These are phyloP conservation scores for Nasturtium officinale DNA, from an alignment of 345 rosid species.

Conservation along the genomic window DNA sequence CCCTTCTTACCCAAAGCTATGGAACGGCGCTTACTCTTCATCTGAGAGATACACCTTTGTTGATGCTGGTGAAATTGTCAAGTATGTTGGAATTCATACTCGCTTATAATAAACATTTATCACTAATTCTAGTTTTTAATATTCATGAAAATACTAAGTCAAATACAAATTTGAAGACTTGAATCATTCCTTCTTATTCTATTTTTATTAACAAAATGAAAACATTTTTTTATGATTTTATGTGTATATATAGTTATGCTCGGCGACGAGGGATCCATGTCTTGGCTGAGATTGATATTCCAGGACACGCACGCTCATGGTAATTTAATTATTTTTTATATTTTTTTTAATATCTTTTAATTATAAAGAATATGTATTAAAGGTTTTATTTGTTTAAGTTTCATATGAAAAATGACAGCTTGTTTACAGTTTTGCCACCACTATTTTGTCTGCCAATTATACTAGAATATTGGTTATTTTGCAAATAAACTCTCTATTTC, in stretches of 20 bases:
- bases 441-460: neutral
- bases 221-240: neutral
- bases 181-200: neutral
- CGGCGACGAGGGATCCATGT: conserved; percentile 60
- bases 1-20: conserved; percentile 74
- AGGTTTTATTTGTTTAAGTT: neutral
- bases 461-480: neutral
- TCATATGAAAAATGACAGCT: no score
- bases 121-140: neutral
- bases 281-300: conserved; percentile 76
- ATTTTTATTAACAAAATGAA: neutral
- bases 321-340: conserved; percentile 8
- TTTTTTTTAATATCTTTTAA: neutral
- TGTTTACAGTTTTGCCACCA: neutral
- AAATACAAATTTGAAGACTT: neutral
- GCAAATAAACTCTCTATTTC: neutral
- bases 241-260: conserved; percentile 55
- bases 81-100: conserved; percentile 13
- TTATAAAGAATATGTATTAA: neutral
- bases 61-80: conserved; percentile 70
- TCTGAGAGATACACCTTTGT: conserved; percentile 57
- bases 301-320: conserved; percentile 83
- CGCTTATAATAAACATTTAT: neutral
- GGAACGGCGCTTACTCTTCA: conserved; percentile 70
- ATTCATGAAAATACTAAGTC: neutral